Conservation (phyloP, 306 rosid genomes). For the Lablab purpureus region DNA sequence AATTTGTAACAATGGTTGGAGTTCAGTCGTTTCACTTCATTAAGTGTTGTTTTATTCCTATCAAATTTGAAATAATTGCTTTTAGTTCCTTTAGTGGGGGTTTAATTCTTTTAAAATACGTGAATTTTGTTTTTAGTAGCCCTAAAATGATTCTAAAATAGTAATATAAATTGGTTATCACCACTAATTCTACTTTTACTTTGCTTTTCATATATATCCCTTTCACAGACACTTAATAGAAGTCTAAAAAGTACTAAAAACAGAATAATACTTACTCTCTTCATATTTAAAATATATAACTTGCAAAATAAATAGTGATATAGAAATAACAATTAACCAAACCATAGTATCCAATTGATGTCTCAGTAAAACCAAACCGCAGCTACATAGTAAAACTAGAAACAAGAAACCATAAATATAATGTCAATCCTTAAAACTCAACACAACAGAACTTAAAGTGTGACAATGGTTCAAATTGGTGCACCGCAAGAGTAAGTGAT, state of each 20-base stretch:
- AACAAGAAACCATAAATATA: background rate
- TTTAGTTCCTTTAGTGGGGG: too few species aligned
- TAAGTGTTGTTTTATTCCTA: too few species aligned
- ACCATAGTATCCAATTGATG: background rate
- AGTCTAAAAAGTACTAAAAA: background rate
- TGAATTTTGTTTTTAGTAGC: too few species aligned
- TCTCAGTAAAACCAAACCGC: background rate
- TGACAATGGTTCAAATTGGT: slow-evolving; percentile 26
- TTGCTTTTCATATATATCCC: too few species aligned
- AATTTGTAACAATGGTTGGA: too few species aligned
- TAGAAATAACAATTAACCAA: background rate
- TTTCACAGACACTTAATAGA: background rate
- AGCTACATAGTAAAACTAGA: background rate
- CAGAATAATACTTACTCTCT: background rate
- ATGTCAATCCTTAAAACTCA: slow-evolving; percentile 13
- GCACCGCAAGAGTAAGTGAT: slow-evolving; percentile 52
- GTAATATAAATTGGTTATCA: too few species aligned
- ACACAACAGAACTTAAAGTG: slow-evolving; percentile 3
- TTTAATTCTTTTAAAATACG: too few species aligned
- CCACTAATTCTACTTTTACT: too few species aligned
- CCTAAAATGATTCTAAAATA: too few species aligned
- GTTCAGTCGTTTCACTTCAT: too few species aligned
- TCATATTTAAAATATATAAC: background rate
- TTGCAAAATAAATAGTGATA: background rate
- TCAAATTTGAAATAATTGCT: too few species aligned